Evolutionary conservation across 2,329 filamentous ascomycete genomes (phyloP), one percentile per base, ranked within the genome.

Genomic region (Coniochaeta hoffmannii): DNA sequence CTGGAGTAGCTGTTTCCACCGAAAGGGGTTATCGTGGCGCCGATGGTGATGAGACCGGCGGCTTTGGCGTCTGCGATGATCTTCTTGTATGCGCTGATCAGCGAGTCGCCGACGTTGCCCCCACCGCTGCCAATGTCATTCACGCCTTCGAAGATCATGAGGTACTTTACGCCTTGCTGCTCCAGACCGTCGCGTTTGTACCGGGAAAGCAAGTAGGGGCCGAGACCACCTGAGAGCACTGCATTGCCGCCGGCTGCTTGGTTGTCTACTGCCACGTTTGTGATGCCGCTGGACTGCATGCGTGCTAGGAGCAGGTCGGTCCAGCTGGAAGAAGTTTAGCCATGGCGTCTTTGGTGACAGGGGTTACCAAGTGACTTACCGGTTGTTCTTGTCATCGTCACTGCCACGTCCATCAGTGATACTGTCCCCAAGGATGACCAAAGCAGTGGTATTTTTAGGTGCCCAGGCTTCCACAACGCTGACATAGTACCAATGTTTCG

Each of bases 161-260:
- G 79, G 62, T 85, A 87, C 60, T 74, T 73, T 2, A 83, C 77
- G 4, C 80, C 80, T 0, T 78, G 73, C 31, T 82, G 79, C 0
- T 77, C 66, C 1, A 88, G 73, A 1, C 86, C 78, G 63, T 88
- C 85, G n/a, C 85, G 77, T 63, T 85, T 78, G 58, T 87, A 77
- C 4, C 85, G 79, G 38, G 76, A 72, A 31, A 86, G 69, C 0
- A 81, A 76, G 35, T 80, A 82, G 2, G 85, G 85, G 0, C 86
- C 85, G 0, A 86, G 73, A 0, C 85, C 81, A 53, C 85, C 83
- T 10, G 71, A 69, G 1, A 88, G 75, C 2, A 88, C 76, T 0
- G 82, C 72, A 66, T 88, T 88, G n/a, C 85, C 86, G 46, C 85
- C 85, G 1, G 85, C 85, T 1, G 84, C 85, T 67, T 87, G 80